Conservation (phyloP, 1,139 yeast species). For the Magnusiomyces ingens region DNA sequence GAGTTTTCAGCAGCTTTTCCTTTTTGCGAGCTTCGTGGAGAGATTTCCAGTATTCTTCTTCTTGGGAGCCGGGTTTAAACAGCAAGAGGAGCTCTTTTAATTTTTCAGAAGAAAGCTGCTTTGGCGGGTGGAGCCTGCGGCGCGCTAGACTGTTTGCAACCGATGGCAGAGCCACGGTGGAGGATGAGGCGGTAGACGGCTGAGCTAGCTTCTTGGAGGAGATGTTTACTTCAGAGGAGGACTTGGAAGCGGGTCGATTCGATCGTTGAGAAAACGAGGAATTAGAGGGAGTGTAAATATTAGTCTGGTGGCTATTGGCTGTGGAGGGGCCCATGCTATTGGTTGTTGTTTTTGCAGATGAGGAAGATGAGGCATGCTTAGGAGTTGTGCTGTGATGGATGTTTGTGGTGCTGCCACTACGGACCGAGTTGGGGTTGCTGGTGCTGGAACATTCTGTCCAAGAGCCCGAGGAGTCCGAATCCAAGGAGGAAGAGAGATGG, state of each 20-base stretch:
- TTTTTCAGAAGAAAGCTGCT: slow-evolving; percentile 23
- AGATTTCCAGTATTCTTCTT: slow-evolving; percentile 15
- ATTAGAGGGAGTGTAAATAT: no score
- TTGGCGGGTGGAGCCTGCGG: slow-evolving; percentile 10
- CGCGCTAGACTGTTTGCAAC: no score
- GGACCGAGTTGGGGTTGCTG: background rate
- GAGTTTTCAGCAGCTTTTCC: slow-evolving; percentile 3
- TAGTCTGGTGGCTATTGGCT: no score
- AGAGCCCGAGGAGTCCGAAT: background rate
- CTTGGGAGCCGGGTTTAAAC: slow-evolving; percentile 19
- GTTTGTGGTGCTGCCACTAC: background rate
- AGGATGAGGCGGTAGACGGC: background rate
- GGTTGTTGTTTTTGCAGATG: background rate
- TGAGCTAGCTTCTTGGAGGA: background rate
- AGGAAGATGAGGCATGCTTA: background rate
- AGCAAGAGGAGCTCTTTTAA: slow-evolving; percentile 22
- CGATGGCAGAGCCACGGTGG: background rate
- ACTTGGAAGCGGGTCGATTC: no score
- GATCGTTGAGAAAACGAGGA: no score
- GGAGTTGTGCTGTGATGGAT: background rate
- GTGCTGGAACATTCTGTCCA: background rate
- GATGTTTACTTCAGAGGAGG: background rate
- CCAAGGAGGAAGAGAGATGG: background rate
- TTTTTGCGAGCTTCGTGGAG: slow-evolving; percentile 13
- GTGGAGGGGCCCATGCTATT: background rate